Percentiles rank a stretch among this genome's conserved stretches.
Evolutionary conservation across 495 filamentous ascomycete species (phyloP).

Genomic region (Aspergillus carlsbadensis): DNA sequence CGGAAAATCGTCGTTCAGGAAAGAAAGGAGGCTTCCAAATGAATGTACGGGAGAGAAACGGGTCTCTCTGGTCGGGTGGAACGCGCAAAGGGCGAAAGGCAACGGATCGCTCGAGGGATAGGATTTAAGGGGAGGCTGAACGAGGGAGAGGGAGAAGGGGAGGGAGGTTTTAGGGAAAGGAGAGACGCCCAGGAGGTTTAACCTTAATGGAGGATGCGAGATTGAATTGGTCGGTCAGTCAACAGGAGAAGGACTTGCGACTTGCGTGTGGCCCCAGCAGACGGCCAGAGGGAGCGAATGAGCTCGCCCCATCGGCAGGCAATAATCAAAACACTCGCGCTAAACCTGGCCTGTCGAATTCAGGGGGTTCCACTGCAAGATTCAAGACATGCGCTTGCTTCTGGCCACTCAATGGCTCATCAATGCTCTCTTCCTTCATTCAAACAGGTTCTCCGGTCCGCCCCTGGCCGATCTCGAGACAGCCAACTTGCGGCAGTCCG

Average conservation of each 20-base stretch:
- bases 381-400: constrained; percentile 14
- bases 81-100: constrained; percentile 27
- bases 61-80: constrained; percentile 47
- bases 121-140: constrained; percentile 23
- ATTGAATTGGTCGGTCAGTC: constrained; percentile 15
- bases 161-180: constrained; percentile 14
- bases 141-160: constrained; percentile 23
- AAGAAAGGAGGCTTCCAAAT: constrained; percentile 34
- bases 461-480: background rate
- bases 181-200: constrained; percentile 1
- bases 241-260: constrained; percentile 1
- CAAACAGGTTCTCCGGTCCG: background rate
- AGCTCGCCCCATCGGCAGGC: constrained; percentile 13
- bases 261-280: constrained; percentile 13
- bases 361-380: constrained; percentile 12
- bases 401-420: background rate
- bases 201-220: constrained; percentile 1
- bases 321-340: constrained; percentile 10
- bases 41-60: constrained; percentile 46
- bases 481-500: background rate
- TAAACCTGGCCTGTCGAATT: constrained; percentile 4
- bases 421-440: background rate
- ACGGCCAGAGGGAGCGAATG: constrained; percentile 11
- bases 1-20: constrained; percentile 27
- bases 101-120: constrained; percentile 18